Evolutionary conservation across 2,329 filamentous ascomycete genomes (phyloP).

Genomic region (Cucurbitaria berberidis): DNA sequence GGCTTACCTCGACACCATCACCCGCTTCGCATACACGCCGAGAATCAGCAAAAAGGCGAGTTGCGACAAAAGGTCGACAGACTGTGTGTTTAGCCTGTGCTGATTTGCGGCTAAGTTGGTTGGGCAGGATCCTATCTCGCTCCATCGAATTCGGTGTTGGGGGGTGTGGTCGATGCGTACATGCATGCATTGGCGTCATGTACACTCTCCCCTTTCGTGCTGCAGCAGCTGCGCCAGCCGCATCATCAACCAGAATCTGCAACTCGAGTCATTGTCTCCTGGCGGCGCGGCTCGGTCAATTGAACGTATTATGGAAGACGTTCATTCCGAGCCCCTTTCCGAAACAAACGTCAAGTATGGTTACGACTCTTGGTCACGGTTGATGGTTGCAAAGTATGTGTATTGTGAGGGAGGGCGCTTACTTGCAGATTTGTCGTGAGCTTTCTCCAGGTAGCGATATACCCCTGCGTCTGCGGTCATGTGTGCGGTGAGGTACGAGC

Average conservation of each 20-base stretch:
- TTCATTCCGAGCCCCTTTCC: background rate
- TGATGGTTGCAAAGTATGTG: background rate
- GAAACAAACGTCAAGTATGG: background rate
- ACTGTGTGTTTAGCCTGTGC: background rate
- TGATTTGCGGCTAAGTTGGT: constrained; percentile 32
- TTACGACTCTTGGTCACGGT: background rate
- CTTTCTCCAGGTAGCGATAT: constrained; percentile 11
- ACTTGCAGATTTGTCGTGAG: constrained; percentile 19
- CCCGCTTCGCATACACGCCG: background rate
- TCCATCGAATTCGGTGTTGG: background rate
- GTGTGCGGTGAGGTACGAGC: constrained; percentile 20
- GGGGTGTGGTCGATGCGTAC: constrained; percentile 31
- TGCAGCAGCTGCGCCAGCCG: constrained; percentile 23
- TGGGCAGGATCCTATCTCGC: constrained; percentile 21
- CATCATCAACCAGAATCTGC: constrained; percentile 12
- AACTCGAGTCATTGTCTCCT: constrained; percentile 29
- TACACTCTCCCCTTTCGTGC: constrained; percentile 32
- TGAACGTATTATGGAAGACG: too few relatives aligned
- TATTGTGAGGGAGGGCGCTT: constrained; percentile 24
- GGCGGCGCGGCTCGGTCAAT: too few relatives aligned
- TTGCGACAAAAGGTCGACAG: too few relatives aligned
- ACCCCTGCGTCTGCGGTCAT: constrained; percentile 37
- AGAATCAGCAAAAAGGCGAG: too few relatives aligned
- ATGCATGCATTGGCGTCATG: constrained; percentile 37
- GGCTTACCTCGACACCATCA: background rate